A percentile compares a stretch with the other conserved stretches of the same genome.
These are phyloP conservation scores for Boletus sensibilis DNA, from an alignment of 768 basidiomycete species.

Conservation along the genomic window DNA sequence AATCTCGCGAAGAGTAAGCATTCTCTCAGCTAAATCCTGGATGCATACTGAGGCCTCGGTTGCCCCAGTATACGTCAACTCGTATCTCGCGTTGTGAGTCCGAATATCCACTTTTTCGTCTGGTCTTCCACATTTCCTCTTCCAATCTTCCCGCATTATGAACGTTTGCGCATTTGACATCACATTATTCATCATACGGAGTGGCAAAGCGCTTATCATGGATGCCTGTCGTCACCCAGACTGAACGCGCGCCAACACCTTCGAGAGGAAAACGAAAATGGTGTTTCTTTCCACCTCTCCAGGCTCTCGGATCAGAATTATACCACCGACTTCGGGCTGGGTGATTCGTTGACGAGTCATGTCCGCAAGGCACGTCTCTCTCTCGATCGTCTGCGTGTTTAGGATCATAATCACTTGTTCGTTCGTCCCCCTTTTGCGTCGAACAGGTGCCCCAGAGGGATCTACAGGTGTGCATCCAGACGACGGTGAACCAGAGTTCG, in stretches of 20 bases:
- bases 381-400: not conserved
- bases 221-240: constrained; percentile 19
- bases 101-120: not conserved
- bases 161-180: not conserved
- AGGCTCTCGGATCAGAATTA: constrained; percentile 25
- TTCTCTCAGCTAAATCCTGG: not conserved
- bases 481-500: constrained; percentile 9
- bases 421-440: not conserved
- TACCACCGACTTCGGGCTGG: not conserved
- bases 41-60: not conserved
- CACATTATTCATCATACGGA: not conserved
- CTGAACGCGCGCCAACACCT: constrained; percentile 46
- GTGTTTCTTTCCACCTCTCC: constrained; percentile 42
- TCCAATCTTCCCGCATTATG: not conserved
- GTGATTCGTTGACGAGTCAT: not conserved
- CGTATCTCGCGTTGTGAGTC: constrained; percentile 47
- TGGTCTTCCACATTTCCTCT: not conserved
- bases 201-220: not conserved
- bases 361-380: constrained; percentile 5
- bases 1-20: constrained; percentile 51
- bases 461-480: constrained; percentile 12
- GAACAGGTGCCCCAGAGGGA: not conserved
- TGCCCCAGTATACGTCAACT: constrained; percentile 50
- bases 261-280: constrained; percentile 32
- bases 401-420: not conserved